Evolutionary conservation across 140 eudicot genomes (phyloP), one percentile per base, ranked within the genome.

Genomic region (Stevia rebaudiana): DNA sequence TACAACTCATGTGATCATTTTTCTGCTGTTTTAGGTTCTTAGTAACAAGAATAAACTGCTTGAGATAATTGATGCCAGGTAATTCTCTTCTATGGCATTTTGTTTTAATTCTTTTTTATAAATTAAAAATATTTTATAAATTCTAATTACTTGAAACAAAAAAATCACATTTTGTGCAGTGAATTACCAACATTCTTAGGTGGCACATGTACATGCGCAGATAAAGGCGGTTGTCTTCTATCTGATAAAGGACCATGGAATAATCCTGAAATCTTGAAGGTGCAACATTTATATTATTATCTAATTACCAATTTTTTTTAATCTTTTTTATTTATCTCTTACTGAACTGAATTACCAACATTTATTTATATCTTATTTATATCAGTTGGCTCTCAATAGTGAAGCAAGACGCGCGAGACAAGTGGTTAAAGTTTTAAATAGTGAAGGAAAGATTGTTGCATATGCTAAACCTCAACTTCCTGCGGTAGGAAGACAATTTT

Each of bases 161-260:
- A 15, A 11, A 25, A 13, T 79, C 54, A 65, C 28, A 41, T 33
- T 8, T 55, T 70, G 24, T 80, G 67, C 85, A 89, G 97, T 72
- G 88, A 89, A 65, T 75, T 89, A 76, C 97, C 97, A 22, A 95
- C 86, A 30, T 86, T 89, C 70, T 60, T 89, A 71, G 97, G 97
- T 68, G 97, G 97, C 69, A 74, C 81, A 6, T 89, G 97, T 71
- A 83, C 78, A 33, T 89, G 97, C 79, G 83, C 83, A 11, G 97
- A 89, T 76, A 67, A 75, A 74, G 97, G 97, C 8, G 95, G 97
- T 33, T 89, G 97, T 77, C 81, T 89, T 43, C 75, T 67, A 58
- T 89, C 97, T 59, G 95, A 89, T 75, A 89, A 89, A 74, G 97
- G 97, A 28, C 97, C 97, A 3, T 89, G 97, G 97, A 86, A 86